Conservation (phyloP, 108 stramenopile species). For the Halocafeteria seosinensis region DNA sequence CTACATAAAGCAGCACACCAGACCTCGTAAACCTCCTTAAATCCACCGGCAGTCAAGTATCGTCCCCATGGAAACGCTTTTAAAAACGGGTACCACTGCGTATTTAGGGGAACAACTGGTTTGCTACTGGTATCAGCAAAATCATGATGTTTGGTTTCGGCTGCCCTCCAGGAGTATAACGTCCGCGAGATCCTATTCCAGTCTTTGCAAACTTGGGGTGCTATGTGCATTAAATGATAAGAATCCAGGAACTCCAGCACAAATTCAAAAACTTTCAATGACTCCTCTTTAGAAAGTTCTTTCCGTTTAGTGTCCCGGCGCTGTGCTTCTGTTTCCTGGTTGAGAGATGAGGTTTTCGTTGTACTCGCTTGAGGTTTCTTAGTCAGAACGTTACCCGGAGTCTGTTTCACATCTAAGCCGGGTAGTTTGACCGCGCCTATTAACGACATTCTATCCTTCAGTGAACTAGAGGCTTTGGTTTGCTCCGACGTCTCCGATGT, state of each 20-base stretch:
- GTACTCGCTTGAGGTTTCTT: too few species aligned
- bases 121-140: neutral
- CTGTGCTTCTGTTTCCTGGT: too few species aligned
- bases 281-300: too few species aligned
- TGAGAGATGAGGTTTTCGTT: too few species aligned
- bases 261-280: too few species aligned
- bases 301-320: too few species aligned
- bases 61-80: neutral
- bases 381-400: too few species aligned
- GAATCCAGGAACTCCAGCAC: neutral
- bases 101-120: neutral
- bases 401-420: too few species aligned
- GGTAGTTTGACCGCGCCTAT: too few species aligned
- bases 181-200: neutral
- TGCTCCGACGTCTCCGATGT: too few species aligned
- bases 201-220: neutral
- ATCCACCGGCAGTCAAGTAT: constrained; percentile 71
- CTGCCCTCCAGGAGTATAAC: neutral
- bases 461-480: too few species aligned
- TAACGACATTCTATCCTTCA: too few species aligned
- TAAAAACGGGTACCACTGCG: neutral
- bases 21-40: constrained; percentile 66
- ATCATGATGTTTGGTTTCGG: neutral
- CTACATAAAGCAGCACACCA: constrained; percentile 33
- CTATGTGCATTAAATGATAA: neutral